Evolutionary conservation across 1,284 basidiomycete species (phyloP).

Genomic region (Cutaneotrichosporon mucoides): DNA sequence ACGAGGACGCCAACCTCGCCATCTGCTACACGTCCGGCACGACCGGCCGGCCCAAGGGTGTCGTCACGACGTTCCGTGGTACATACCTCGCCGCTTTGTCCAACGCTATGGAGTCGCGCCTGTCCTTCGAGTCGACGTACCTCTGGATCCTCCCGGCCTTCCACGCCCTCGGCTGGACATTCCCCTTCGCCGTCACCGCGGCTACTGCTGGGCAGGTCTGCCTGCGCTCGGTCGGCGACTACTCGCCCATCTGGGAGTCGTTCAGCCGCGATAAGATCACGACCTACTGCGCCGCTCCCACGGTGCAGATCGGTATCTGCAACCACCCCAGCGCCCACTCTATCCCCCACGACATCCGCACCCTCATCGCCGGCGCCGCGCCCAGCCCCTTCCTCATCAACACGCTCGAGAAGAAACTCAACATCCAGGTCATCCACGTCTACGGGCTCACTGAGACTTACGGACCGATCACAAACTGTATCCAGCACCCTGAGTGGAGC

Average conservation of each 20-base stretch:
- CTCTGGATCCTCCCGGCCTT: constrained; percentile 30
- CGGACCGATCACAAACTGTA: constrained; percentile 17
- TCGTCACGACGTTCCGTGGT: constrained; percentile 18
- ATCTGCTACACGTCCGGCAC: constrained; percentile 25
- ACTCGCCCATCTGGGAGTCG: constrained; percentile 18
- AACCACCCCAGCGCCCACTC: constrained; percentile 12
- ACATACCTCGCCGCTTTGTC: constrained; percentile 16
- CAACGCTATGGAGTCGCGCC: constrained; percentile 14
- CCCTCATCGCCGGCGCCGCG: constrained; percentile 16
- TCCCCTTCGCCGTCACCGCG: constrained; percentile 18
- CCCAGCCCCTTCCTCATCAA: constrained; percentile 18
- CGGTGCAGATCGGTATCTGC: constrained; percentile 20
- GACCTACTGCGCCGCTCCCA: constrained; percentile 16
- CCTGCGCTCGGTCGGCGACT: constrained; percentile 20
- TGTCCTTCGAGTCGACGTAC: constrained; percentile 29
- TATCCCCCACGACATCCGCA: constrained; percentile 15
- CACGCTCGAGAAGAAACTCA: constrained; percentile 20
- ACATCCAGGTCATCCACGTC: constrained; percentile 26
- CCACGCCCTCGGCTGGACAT: constrained; percentile 21
- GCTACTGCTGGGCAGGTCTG: constrained; percentile 16
- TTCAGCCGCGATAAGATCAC: constrained; percentile 13
- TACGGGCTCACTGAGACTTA: constrained; percentile 57
- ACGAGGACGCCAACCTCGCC: constrained; percentile 17
- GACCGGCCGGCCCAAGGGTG: constrained; percentile 20
- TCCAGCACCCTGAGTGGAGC: constrained; percentile 16